These are phyloP conservation scores for Pisolithus orientalis DNA, from an alignment of 768 basidiomycete genomes.

Conservation along the genomic window DNA sequence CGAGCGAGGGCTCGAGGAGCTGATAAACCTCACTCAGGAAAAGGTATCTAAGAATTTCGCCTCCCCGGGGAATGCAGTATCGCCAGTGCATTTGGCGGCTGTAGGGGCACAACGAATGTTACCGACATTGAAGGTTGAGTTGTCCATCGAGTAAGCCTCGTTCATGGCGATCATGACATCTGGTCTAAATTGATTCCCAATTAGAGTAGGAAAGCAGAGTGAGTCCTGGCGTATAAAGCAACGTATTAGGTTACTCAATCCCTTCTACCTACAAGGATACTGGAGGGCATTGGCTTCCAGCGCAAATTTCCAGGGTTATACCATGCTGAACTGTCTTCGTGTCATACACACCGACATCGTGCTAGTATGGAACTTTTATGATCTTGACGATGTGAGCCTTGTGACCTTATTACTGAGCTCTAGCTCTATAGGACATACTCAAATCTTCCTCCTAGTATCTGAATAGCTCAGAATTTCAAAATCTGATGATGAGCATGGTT, in stretches of 20 bases:
- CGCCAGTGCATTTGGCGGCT: neutral
- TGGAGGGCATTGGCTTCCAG: slow-evolving; percentile 11
- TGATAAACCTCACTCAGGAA: slow-evolving; percentile 1
- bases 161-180: neutral
- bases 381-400: slow-evolving; percentile 2
- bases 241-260: neutral
- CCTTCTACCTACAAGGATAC: slow-evolving; percentile 8
- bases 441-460: neutral
- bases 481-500: neutral
- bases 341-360: slow-evolving; percentile 18
- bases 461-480: neutral
- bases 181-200: neutral
- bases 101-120: slow-evolving; percentile 2
- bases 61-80: neutral
- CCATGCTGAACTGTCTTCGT: slow-evolving; percentile 6
- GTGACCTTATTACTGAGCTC: neutral
- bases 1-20: neutral
- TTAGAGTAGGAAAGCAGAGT: slow-evolving; percentile 3
- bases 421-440: neutral
- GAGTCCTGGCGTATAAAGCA: neutral
- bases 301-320: slow-evolving; percentile 5
- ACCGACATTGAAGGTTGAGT: neutral
- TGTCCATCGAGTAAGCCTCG: neutral
- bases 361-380: slow-evolving; percentile 15
- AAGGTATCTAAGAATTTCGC: neutral